Evolutionary conservation across 2,329 filamentous ascomycete genomes (phyloP), one percentile per base, ranked within the genome.

Genomic region (Sphaerulina vaccinii): DNA sequence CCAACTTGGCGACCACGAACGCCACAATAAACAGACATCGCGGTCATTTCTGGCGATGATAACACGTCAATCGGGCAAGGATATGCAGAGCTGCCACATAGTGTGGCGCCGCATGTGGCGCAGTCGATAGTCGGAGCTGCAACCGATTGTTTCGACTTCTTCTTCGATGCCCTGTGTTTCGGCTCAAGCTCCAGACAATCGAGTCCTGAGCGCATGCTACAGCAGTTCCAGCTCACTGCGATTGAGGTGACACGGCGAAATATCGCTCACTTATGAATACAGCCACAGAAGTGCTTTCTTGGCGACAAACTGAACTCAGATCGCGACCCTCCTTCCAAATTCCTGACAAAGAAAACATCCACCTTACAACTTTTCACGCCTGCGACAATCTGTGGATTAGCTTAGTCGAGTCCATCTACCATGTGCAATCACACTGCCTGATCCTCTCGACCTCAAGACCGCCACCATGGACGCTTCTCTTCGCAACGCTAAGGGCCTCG

Each of bases 401-500:
- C 32, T 15, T n/a, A 5, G 16, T 5, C 32, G 5, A 11, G 27
- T n/a, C 32, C 6, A n/a, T 15, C 32, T 35, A 15, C 13, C 32
- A 35, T 35, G 47, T 39, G 16, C 23, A 3, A 37, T 18, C 33
- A 22, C 9, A 40, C 41, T 16, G 41, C 80, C 16, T 35, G 18
- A 24, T 10, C 9, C 24, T 16, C 19, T 10, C 13, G 1, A 2
- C 6, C 10, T 23, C 15, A 15, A 46, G 3, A n/a, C 22, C 8
- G 22, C 27, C 19, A 37, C 10, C 7, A 75, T 75, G 72, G 72
- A 75, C 39, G 59, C 68, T 37, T 68, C 69, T 16, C 66, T 72
- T 35, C 69, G 70, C 54, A 74, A 72, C 46, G 68, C 70, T n/a
- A 71, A 70, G 6, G 70, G 66, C 36, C 63, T 75, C 16, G 21